Base-by-base conservation (phyloP, 257 asterid genomes). In the Jaltomata sinuosa region DNA sequence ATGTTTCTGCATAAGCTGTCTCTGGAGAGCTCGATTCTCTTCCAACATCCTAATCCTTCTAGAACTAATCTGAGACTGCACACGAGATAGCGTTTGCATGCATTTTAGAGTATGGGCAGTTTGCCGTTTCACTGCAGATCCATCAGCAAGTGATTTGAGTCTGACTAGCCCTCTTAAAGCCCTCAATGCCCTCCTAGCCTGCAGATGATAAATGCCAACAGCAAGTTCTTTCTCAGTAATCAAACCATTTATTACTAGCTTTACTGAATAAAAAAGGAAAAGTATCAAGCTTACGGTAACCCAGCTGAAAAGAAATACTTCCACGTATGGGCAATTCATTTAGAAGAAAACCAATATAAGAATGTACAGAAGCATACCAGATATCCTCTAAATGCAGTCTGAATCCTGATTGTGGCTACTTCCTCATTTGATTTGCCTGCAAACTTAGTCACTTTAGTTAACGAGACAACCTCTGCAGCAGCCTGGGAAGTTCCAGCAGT, bases 101-200 rank as follows among this genome's bases (percentile, higher is more conserved):
- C 96, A 91, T 88, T 94, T 95, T 74, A 97, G 88, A 79, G 99
- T 87, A 81, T 89, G 92, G 78, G 97, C 91, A 25, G 98, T 97
- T 89, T 97, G 98, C 42, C 98, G 96, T 89, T 89, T 92, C 57
- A 87, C 99, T 31, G 93, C 93, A 14, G 95, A 89, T 82, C 98
- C 99, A 86, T 95, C 94, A 49, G 92, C 93, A 36, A 97, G 98
- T 78, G 95, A 85, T 90, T 97, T 95, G 84, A 97, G 87, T 87
- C 98, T 85, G 32, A 95, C 97, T 57, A 97, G 94, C 83, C 99
- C 98, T 90, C 98, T 91, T 77, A 94, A 89, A 50, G 98, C 99
- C 64, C 93, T 85, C 87, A 95, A 85, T 47, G 97, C 98, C 86
- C 97, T 92, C 89, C 98, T 93, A 25, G 99, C 99, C 99, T 97